Evolutionary conservation across 2,329 filamentous ascomycete genomes (phyloP).

Genomic region (Ascochyta viciae-villosae): DNA sequence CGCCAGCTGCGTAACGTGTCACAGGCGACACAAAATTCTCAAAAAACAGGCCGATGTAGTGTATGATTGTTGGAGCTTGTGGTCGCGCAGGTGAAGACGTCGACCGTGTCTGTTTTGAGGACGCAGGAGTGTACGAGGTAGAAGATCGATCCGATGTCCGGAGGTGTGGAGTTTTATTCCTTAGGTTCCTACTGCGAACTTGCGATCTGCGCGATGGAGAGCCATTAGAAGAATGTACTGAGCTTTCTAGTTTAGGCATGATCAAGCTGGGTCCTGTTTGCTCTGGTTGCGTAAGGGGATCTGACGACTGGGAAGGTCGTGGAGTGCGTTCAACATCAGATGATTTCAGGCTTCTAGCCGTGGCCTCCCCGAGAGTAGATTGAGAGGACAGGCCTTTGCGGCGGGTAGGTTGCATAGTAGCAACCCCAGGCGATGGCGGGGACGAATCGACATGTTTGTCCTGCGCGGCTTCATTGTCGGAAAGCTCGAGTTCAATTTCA

Average conservation of each 20-base stretch:
- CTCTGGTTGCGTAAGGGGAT: conserved; percentile 19
- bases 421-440: conserved; percentile 20
- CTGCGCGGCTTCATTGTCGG: conserved; percentile 27
- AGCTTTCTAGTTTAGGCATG: conserved; percentile 49
- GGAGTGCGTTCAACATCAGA: conserved; percentile 11
- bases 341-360: conserved; percentile 15
- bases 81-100: conserved; percentile 2
- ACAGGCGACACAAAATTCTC: conserved; percentile 44
- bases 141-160: conserved; percentile 11
- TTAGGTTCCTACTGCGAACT: conserved; percentile 22
- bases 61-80: conserved; percentile 26
- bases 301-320: conserved; percentile 18
- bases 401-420: conserved; percentile 11
- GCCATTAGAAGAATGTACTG: conserved; percentile 27
- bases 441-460: conserved; percentile 20
- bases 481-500: conserved; percentile 34
- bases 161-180: conserved; percentile 11
- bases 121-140: neutral
- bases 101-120: neutral
- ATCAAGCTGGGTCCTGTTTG: conserved; percentile 51
- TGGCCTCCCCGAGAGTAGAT: conserved; percentile 14
- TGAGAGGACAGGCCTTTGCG: conserved; percentile 12
- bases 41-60: conserved; percentile 41
- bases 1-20: conserved; percentile 60
- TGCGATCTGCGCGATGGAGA: conserved; percentile 34